Conservation (phyloP, 2,329 filamentous ascomycete genomes). For the Paracamarosporium sp. region DNA sequence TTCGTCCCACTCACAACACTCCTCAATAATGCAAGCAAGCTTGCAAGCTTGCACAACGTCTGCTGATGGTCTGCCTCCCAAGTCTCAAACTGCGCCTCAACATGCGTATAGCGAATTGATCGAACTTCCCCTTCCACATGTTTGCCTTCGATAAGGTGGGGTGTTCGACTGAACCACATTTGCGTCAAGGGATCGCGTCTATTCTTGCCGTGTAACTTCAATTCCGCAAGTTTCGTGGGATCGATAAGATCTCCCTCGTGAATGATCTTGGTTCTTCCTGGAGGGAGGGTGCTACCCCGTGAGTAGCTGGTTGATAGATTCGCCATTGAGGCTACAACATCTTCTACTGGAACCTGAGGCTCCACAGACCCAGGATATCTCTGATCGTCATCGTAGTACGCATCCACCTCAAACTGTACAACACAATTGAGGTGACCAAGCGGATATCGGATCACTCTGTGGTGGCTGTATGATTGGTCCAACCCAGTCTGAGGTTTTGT, state of each 20-base stretch:
- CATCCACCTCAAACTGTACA: constrained; percentile 29
- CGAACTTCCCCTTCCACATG: constrained; percentile 18
- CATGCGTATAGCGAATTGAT: constrained; percentile 10
- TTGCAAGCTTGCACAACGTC: constrained; percentile 23
- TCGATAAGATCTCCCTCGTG: constrained; percentile 5
- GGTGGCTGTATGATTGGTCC: constrained; percentile 22
- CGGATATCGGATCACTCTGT: constrained; percentile 25
- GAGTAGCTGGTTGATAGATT: constrained; percentile 1
- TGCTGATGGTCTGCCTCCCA: constrained; percentile 26
- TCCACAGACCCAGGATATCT: constrained; percentile 2
- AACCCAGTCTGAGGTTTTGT: constrained; percentile 25
- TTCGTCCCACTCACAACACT: not conserved
- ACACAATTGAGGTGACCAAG: constrained; percentile 22
- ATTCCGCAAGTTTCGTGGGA: constrained; percentile 20
- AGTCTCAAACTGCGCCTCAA: constrained; percentile 5
- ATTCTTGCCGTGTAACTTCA: constrained; percentile 18
- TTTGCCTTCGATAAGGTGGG: constrained; percentile 22
- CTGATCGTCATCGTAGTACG: constrained; percentile 18
- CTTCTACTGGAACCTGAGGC: constrained; percentile 8
- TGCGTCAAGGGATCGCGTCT: constrained; percentile 18
- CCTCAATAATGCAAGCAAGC: constrained; percentile 20
- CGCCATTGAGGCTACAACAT: constrained; percentile 7
- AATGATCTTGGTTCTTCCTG: constrained; percentile 8
- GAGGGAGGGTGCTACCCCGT: not conserved
- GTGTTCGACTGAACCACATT: constrained; percentile 31